Conservation (phyloP, 805 yeast species). For the Candida piceae region DNA sequence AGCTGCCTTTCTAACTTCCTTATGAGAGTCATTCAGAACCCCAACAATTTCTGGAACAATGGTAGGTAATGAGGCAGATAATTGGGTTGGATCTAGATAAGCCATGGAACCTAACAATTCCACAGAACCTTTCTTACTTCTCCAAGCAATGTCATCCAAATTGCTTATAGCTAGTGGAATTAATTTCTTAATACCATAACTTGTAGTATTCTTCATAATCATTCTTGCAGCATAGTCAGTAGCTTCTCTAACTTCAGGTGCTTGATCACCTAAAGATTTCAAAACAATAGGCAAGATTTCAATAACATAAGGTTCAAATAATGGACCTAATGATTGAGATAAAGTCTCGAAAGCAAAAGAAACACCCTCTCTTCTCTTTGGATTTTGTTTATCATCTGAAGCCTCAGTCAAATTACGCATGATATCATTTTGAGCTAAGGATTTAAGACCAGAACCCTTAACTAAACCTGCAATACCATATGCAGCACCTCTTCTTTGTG, state of each 20-base stretch:
- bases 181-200: conserved; percentile 84
- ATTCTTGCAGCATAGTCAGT: conserved; percentile 81
- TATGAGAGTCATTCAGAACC: conserved; percentile 90
- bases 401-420: conserved; percentile 74
- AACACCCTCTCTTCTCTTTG: conserved; percentile 78
- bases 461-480: conserved; percentile 93
- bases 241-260: conserved; percentile 82
- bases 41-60: conserved; percentile 97
- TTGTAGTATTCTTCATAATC: conserved; percentile 87
- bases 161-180: conserved; percentile 87
- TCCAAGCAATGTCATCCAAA: conserved; percentile 88
- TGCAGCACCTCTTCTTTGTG: conserved; percentile 87
- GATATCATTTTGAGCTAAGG: conserved; percentile 71
- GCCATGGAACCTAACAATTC: conserved; percentile 98
- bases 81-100: conserved; percentile 88
- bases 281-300: conserved; percentile 81
- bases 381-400: conserved; percentile 78
- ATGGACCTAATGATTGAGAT: conserved; percentile 67
- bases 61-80: conserved; percentile 80
- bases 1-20: conserved; percentile 95
- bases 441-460: conserved; percentile 80
- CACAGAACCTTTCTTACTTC: conserved; percentile 95
- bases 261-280: conserved; percentile 77
- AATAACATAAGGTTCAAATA: conserved; percentile 91
- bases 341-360: conserved; percentile 81